Evolutionary conservation across 2,329 filamentous ascomycete genomes (phyloP).

Genomic region (Cladophialophora bantiana): DNA sequence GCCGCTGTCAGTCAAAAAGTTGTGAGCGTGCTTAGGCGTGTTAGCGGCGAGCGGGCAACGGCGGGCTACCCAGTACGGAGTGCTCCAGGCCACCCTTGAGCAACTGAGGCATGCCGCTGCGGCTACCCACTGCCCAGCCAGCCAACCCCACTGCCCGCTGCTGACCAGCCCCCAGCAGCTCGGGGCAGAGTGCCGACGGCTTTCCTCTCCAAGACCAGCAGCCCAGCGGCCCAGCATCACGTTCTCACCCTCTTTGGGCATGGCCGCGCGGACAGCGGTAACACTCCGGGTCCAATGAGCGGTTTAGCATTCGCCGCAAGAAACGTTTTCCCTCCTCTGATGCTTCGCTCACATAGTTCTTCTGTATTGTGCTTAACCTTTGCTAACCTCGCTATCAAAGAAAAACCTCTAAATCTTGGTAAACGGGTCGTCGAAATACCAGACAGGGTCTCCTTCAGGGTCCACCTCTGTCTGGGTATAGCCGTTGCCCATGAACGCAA

Average conservation of each 20-base stretch:
- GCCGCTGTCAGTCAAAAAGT: background rate
- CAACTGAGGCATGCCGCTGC: background rate
- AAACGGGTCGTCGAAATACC: slow-evolving; percentile 35
- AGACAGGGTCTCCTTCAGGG: slow-evolving; percentile 32
- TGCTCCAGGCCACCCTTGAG: background rate
- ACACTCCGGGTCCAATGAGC: background rate
- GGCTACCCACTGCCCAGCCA: background rate
- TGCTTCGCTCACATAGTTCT: background rate
- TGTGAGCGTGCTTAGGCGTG: background rate
- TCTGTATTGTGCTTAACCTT: background rate
- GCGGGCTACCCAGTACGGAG: background rate
- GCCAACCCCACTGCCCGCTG: background rate
- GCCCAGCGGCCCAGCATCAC: background rate
- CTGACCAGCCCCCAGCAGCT: background rate
- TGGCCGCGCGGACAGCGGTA: slow-evolving; percentile 3
- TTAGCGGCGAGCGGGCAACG: background rate
- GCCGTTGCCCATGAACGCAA: slow-evolving; percentile 54
- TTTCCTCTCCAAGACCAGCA: background rate
- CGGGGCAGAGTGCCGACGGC: slow-evolving; percentile 3
- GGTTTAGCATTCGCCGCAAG: background rate
- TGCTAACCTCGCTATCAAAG: background rate
- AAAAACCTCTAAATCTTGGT: slow-evolving; percentile 24
- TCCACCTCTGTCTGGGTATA: slow-evolving; percentile 46
- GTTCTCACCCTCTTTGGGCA: background rate
- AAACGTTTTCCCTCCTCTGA: background rate